Percentiles rank a stretch among this genome's conserved stretches.
These are phyloP conservation scores for Fusarium bulbicola DNA, from an alignment of 2,329 filamentous ascomycete species.

Conservation along the genomic window DNA sequence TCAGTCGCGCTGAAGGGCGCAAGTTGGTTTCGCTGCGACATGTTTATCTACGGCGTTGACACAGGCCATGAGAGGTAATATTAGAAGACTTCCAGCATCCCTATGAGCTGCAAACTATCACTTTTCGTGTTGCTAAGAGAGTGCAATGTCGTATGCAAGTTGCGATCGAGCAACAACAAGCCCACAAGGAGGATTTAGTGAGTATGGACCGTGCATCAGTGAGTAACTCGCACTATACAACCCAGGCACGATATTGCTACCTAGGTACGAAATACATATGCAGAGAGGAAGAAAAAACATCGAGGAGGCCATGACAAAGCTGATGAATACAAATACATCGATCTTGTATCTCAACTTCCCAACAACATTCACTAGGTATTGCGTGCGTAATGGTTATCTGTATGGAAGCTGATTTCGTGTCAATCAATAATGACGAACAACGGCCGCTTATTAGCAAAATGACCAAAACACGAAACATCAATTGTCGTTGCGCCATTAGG, in stretches of 20 bases:
- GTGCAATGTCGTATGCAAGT: slow-evolving; percentile 15
- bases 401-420: neutral
- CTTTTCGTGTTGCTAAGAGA: neutral
- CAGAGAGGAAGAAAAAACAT: too few relatives aligned
- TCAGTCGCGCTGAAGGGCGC: slow-evolving; percentile 65
- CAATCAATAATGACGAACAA: neutral
- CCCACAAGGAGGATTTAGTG: neutral
- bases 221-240: neutral
- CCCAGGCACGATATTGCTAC: neutral
- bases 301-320: neutral
- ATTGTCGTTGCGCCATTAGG: slow-evolving; percentile 45
- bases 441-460: neutral
- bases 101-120: neutral
- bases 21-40: slow-evolving; percentile 49
- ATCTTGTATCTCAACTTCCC: neutral
- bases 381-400: neutral
- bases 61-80: neutral
- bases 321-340: neutral
- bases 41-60: slow-evolving; percentile 20
- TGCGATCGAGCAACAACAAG: neutral
- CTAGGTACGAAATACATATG: neutral
- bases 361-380: neutral
- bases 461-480: slow-evolving; percentile 33
- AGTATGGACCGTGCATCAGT: neutral
- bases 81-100: neutral